Base-by-base conservation (phyloP, 225 moss, liverwort and hornwort genomes). In the Anthoceros angustus region DNA sequence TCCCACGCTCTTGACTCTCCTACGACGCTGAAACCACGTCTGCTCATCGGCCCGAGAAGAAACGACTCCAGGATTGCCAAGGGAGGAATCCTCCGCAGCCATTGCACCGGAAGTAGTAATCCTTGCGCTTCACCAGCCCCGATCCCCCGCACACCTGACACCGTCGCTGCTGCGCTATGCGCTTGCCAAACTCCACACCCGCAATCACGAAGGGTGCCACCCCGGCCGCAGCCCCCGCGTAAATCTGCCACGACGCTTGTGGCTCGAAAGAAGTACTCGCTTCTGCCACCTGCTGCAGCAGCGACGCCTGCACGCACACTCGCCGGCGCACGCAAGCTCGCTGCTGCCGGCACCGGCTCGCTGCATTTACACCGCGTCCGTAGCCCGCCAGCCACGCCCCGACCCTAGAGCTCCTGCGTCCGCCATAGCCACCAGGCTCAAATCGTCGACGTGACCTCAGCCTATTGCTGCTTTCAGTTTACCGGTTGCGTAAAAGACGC, bases 141-240 rank as follows among this genome's bases (percentile, higher is more conserved):
- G 92, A 92, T 72, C 98, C 98, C 64, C 78, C 81, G 26, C 92
- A 99, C 38, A 72, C 77, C 66, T 87, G 23, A 68, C 98, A 99
- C 66, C 72, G 79, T 70, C 76, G 82, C 68, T 92, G 98, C 9
- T 84, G 81, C 38, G 79, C 84, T 68, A 99, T 92, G 66, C 98
- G 92, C 79, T 99, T 99, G 72, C 87, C 89, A 40, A 99, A 89
- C 65, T 92, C 98, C 15, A 92, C 72, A 40, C 98, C 89, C 41
- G 92, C 98, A 8, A 99, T 73, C 67, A 99, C 74, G 63, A 99
- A 99, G 12, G 98, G 98, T 60, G 92, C 78, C 39, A 89, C 86
- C 74, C 98, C 95, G 72, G 95, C 91, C 88, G 84, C 70, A 72
- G 67, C 75, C 12, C 55, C 55, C 14, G 55, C 55, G 55, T 55